Base-by-base conservation (phyloP, 371 early-diverging fungal species). In the Rhizopus sp. region DNA sequence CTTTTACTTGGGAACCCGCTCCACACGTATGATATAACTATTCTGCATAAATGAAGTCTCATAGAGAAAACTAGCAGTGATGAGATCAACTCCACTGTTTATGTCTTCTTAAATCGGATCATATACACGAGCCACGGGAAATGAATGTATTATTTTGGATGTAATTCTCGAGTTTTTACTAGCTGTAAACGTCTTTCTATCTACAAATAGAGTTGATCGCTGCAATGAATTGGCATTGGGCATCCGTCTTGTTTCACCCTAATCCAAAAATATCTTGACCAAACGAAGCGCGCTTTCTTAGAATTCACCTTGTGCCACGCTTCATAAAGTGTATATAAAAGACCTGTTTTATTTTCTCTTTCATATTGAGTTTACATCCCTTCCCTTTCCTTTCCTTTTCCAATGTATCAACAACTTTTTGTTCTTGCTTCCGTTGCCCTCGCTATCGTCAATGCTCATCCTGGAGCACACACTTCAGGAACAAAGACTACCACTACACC, bases 351-450 rank as follows among this genome's bases (percentile, higher is more conserved):
- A 23, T 23, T 23, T 23, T 23, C 23, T 23, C 23, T 23, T 23
- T 23, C 23, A 23, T 23, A 23, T 23, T 23, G 23, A 23, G 23
- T 55, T 7, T 29, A 15, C 37, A 3, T 39, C 45, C 38, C 32
- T 30, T 47, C 47, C 34, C 30, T 45, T 37, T 48, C 38, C 41
- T 40, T 45, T 57, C 55, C 31, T 44, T 34, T 48, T 37, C 52
- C 35, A 23, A 69, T 59, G 63, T 50, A 50, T 48, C 56, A 48
- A 47, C 64, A 70, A 31, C 59, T 60, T 12, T 68, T 63, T 45
- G 38, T 62, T 52, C 41, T 60, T 44, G 60, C 64, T 32, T 51
- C 64, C 29, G 38, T 66, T 17, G 48, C 66, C n/a, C 42, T 61
- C 31, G 23, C 69, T 49, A 59, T 57, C 23, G 69, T 57, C 30